Conservation (phyloP, 345 rosid genomes). For the Boechera divaricarpa region DNA sequence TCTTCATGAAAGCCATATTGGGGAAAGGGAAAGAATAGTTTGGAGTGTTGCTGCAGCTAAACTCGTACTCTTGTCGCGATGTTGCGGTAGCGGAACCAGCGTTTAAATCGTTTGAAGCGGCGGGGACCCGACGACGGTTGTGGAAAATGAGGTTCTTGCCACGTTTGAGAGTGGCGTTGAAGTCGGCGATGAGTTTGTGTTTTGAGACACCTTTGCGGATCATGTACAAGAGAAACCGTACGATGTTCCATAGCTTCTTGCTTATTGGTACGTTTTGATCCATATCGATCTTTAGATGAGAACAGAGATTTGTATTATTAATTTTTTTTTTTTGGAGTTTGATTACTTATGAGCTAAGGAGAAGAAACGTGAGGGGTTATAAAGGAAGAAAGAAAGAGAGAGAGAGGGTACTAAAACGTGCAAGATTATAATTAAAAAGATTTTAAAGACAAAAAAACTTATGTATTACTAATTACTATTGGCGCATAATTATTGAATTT, state of each 20-base stretch:
- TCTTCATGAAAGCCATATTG: constrained; percentile 47
- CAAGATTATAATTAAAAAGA: constrained; percentile 34
- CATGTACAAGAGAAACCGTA: constrained; percentile 76
- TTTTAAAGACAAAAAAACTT: constrained; percentile 37
- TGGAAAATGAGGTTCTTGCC: constrained; percentile 80
- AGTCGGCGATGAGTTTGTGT: constrained; percentile 68
- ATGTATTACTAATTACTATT: constrained; percentile 1
- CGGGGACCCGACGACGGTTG: constrained; percentile 44
- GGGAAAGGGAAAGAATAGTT: constrained; percentile 57
- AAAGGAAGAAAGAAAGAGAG: constrained; percentile 46
- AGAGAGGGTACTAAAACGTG: constrained; percentile 32
- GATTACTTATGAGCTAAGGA: constrained; percentile 48
- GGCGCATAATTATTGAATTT: constrained; percentile 32
- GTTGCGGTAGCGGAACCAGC: constrained; percentile 41
- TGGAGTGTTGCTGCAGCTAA: constrained; percentile 97
- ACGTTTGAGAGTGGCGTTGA: constrained; percentile 77
- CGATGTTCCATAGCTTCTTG: constrained; percentile 68
- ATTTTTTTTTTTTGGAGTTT: constrained; percentile 1
- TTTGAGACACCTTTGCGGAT: constrained; percentile 67
- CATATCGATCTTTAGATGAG: constrained; percentile 33
- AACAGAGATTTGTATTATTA: constrained; percentile 19
- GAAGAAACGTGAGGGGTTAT: constrained; percentile 42
- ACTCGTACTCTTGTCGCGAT: constrained; percentile 70
- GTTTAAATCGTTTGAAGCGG: constrained; percentile 16
- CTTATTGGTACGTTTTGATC: constrained; percentile 60